Base-by-base conservation (phyloP, 2,329 filamentous ascomycete species). In the Aspergillus ochraceoroseus region DNA sequence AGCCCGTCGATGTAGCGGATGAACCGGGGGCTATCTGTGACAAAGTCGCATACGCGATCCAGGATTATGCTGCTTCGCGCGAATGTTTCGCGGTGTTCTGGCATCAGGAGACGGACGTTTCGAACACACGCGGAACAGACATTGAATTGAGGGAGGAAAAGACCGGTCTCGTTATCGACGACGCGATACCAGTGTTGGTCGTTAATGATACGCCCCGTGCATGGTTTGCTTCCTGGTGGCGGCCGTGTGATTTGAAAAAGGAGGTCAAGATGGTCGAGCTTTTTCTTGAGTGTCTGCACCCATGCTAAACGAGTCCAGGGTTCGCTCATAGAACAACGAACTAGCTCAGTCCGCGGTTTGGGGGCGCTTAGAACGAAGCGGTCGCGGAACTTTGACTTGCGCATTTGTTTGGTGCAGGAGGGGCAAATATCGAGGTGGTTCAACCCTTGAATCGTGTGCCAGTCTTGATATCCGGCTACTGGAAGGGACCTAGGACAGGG, bases 291-390 rank as follows among this genome's bases (percentile, higher is more conserved):
- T 2, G 82, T 89, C 47, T 94, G 73, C 2, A 89, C 73, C 79
- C 85, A 94, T 1, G 88, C 88, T 26, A 95, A 79, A 18, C 86
- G 80, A 54, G 87, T 83, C 87, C 88, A 95, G 1, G 83, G 78
- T 8, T 79, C 75, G 19, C 85, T 86, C 63, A 95, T 87, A 49
- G 88, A 83, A 65, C 90, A 96, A 31, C 75, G 71, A 5, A 85
- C 73, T 31, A 77, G 72, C 27, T 73, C 70, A 9, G 77, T 74
- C 2, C 73, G 68, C 3, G 77, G 70, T 11, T 80, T 77, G 18
- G 72, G 68, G 19, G 78, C 72, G 23, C 78, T 77, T 2, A 74
- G 73, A 7, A 80, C 68, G 54, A 95, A 87, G 22, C 79, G 71
- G 11, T 76, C 71, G 2, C 79, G 73, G 58, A 85, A 94, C 13